Conservation (phyloP, 2,329 filamentous ascomycete genomes). For the Zymoseptoria ardabiliae region DNA sequence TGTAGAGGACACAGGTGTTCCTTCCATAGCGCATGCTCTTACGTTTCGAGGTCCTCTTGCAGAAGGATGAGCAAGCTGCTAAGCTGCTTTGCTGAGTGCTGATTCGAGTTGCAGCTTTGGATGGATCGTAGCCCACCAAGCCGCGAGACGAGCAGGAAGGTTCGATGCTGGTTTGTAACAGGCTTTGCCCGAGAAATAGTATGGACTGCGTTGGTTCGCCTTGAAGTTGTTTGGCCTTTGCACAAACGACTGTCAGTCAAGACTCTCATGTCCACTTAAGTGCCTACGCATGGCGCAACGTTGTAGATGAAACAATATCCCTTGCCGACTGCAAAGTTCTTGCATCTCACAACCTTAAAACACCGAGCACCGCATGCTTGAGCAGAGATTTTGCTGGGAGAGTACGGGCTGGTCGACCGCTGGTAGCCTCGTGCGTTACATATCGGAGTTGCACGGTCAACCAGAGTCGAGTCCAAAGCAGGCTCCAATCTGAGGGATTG, state of each 20-base stretch:
- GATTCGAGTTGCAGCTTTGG: background rate
- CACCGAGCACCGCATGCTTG: background rate
- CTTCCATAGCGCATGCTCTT: background rate
- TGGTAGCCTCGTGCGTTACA: background rate
- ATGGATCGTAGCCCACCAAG: background rate
- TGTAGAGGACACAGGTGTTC: background rate
- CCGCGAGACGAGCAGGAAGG: background rate
- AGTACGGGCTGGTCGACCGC: background rate
- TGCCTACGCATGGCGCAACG: background rate
- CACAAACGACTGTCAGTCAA: background rate
- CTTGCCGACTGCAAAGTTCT: background rate
- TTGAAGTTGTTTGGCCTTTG: background rate
- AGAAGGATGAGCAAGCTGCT: background rate
- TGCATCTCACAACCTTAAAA: background rate
- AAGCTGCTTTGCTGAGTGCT: background rate
- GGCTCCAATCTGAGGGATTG: background rate
- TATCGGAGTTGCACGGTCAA: background rate
- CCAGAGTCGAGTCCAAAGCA: background rate
- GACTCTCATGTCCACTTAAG: background rate
- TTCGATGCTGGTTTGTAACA: background rate
- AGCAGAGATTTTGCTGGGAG: background rate
- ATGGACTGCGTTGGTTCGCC: background rate
- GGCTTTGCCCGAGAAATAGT: background rate
- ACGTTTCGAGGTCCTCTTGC: background rate
- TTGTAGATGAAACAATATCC: background rate